Percentiles rank a stretch among this genome's conserved stretches.
phyloP scores from a whole-genome alignment of 2,329 filamentous ascomycete genomes.

The Huntiella moniliformis region DNA sequence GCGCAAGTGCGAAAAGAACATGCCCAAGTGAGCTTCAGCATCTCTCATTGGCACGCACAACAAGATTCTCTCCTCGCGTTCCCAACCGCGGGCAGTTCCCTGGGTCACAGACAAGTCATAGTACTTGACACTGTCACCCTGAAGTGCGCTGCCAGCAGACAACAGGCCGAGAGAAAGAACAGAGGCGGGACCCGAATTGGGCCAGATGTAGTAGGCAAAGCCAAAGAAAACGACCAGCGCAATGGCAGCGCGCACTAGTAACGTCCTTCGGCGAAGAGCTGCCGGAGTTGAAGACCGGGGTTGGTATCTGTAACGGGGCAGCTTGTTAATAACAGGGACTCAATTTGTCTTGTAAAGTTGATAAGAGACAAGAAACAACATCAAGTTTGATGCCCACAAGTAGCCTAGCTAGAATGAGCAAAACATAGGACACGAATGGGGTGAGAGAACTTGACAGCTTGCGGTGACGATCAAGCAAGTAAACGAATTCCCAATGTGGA shows the following conservation, averaged over 20 bases:
- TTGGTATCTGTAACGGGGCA: slow-evolving; percentile 49
- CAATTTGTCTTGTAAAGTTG: too few species aligned
- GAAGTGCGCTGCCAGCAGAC: slow-evolving; percentile 46
- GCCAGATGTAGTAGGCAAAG: slow-evolving; percentile 59
- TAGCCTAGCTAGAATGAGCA: too few species aligned
- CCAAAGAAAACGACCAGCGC: slow-evolving; percentile 39
- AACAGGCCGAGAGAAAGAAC: slow-evolving; percentile 52
- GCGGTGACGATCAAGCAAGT: too few species aligned
- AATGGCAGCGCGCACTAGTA: slow-evolving; percentile 49
- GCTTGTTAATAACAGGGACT: slow-evolving; percentile 7
- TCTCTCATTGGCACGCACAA: slow-evolving; percentile 89
- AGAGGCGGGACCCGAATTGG: slow-evolving; percentile 36
- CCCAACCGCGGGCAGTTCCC: slow-evolving; percentile 85
- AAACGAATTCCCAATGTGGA: background rate
- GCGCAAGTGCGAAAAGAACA: slow-evolving; percentile 96
- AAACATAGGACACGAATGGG: too few species aligned
- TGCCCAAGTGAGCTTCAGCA: slow-evolving; percentile 74
- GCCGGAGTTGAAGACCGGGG: slow-evolving; percentile 57
- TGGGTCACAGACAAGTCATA: slow-evolving; percentile 87
- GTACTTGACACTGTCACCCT: slow-evolving; percentile 89
- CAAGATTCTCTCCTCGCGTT: slow-evolving; percentile 84
- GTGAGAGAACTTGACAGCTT: too few species aligned
- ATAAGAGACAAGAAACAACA: too few species aligned
- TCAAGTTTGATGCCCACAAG: too few species aligned
- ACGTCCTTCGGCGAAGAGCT: slow-evolving; percentile 51